Evolutionary conservation across 2,329 filamentous ascomycete species (phyloP).

Genomic region (Colletotrichum liaoningense): DNA sequence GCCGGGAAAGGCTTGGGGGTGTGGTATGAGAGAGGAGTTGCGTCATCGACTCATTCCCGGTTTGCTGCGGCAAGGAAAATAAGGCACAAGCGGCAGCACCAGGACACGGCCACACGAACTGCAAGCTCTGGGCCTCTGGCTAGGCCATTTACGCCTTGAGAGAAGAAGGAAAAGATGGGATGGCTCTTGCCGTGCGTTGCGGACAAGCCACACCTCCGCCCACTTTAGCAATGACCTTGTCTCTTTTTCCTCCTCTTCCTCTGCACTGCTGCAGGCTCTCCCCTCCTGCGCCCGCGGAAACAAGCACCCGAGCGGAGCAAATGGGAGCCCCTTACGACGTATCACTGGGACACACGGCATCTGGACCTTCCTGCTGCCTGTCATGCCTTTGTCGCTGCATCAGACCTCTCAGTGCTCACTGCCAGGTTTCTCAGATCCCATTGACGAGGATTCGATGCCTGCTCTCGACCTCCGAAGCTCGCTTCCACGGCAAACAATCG

Average conservation of each 20-base stretch:
- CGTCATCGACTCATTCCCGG: constrained; percentile 37
- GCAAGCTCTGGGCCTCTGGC: neutral
- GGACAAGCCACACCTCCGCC: constrained; percentile 28
- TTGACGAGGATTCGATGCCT: neutral
- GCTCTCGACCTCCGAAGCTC: neutral
- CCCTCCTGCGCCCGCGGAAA: neutral
- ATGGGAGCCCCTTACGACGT: neutral
- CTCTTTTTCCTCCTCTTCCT: neutral
- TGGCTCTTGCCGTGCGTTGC: constrained; percentile 26
- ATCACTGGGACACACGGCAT: constrained; percentile 2
- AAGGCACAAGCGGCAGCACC: constrained; percentile 8
- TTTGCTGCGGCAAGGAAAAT: constrained; percentile 34
- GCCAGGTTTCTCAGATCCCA: constrained; percentile 16
- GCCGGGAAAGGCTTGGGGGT: constrained; percentile 26
- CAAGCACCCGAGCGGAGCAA: constrained; percentile 8
- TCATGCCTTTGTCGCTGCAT: neutral
- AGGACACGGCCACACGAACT: neutral
- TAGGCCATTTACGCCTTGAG: constrained; percentile 8
- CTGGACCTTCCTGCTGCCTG: constrained; percentile 15
- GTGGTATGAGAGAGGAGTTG: constrained; percentile 29
- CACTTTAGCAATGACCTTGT: constrained; percentile 23
- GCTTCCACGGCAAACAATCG: neutral
- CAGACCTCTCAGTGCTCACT: neutral
- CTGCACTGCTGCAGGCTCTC: neutral
- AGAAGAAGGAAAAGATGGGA: constrained; percentile 4